Conservation (phyloP, 257 asterid species). For the Nicotiana tomentosiformis region DNA sequence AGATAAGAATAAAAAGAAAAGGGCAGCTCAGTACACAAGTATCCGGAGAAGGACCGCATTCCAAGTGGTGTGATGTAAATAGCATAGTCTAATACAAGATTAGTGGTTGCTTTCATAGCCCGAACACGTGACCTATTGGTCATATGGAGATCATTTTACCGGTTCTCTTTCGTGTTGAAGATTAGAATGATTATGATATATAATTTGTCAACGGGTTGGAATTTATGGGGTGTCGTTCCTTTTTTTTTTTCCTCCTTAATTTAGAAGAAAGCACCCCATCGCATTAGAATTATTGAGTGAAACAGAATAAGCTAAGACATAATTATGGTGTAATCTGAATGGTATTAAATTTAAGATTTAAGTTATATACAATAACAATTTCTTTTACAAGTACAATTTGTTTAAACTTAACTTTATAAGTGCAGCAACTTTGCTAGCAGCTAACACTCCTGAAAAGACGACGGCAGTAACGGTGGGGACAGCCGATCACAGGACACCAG, state of each 20-base stretch:
- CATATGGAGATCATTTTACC: too few species aligned
- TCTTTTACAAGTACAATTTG: too few species aligned
- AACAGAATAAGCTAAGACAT: not conserved
- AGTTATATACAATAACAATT: not conserved
- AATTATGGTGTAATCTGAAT: not conserved
- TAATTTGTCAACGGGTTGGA: not conserved
- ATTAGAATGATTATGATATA: not conserved
- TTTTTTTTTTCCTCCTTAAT: not conserved
- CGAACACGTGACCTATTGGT: too few species aligned
- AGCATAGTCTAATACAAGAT: too few species aligned
- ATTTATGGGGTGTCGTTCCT: not conserved
- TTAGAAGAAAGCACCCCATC: not conserved
- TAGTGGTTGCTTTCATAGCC: too few species aligned
- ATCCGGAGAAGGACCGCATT: too few species aligned
- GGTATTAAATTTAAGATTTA: not conserved
- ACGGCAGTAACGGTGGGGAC: constrained; percentile 35
- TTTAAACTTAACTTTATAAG: not conserved
- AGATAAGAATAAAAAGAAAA: not conserved
- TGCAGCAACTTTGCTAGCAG: constrained; percentile 49
- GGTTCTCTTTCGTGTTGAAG: not conserved
- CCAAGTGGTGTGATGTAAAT: too few species aligned
- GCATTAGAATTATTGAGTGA: not conserved
- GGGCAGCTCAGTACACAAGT: too few species aligned
- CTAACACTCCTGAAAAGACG: constrained; percentile 63
- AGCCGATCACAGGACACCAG: constrained; percentile 35